Percentiles rank a stretch among this genome's conserved stretches.
These are phyloP conservation scores for Acanthamoeba polyphaga DNA, from an alignment of 208 protist genomes.

Conservation along the genomic window DNA sequence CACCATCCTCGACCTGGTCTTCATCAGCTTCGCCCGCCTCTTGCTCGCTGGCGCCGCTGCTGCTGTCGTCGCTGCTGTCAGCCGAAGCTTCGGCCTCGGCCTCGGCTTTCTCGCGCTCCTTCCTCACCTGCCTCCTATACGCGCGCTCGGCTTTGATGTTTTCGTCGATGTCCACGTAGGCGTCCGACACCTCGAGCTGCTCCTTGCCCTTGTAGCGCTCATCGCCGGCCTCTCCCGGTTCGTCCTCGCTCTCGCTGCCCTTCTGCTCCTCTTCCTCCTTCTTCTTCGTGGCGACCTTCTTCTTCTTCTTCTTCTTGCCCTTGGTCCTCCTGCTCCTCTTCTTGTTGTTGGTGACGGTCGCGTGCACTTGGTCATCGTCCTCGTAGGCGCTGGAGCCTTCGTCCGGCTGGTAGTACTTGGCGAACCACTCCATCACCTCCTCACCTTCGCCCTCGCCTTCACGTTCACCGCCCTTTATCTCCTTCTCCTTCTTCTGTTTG, in stretches of 20 bases:
- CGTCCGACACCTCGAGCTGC: not conserved
- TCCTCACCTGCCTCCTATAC: not conserved
- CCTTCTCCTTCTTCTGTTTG: not conserved
- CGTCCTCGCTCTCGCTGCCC: not conserved
- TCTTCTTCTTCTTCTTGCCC: not conserved
- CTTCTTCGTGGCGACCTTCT: not conserved
- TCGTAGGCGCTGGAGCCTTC: not conserved
- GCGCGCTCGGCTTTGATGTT: not conserved
- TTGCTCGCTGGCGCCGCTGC: not conserved
- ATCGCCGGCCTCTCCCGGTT: not conserved
- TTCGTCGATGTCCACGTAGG: not conserved
- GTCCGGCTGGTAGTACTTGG: constrained; percentile 10
- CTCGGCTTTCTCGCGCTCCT: not conserved
- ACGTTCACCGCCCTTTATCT: not conserved
- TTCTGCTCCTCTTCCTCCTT: not conserved
- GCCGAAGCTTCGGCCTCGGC: not conserved
- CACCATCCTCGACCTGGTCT: not conserved
- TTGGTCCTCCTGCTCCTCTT: not conserved
- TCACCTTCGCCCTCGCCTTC: not conserved
- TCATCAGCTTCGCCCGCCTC: not conserved
- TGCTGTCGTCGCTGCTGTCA: not conserved
- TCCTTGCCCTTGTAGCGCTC: not conserved
- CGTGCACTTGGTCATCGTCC: constrained; percentile 6
- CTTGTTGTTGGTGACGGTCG: not conserved
- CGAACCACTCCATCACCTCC: not conserved